Evolutionary conservation across 768 basidiomycete genomes (phyloP), one percentile per base, ranked within the genome.

Genomic region (Termitomyces sp.): DNA sequence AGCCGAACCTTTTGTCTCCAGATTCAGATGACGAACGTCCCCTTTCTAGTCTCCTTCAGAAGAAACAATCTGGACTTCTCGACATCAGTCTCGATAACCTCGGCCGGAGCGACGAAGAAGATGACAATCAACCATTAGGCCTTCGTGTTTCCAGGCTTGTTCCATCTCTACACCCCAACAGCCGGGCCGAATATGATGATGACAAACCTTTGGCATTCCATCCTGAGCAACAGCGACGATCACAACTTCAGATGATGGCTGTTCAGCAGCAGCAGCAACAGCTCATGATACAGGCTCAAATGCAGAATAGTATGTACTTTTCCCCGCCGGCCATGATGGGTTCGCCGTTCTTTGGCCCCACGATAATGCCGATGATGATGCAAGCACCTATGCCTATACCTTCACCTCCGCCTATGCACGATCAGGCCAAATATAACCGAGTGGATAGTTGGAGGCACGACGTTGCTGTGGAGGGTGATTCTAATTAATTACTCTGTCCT

Each of bases 361-460:
- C 82, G 69, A 74, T 82, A 68, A 76, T 78, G 61, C 79, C 73
- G n/a, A 72, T 81, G 61, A 75, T 82, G 58, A 73, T 77, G 67
- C 65, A 64, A 61, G 70, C 77, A 66, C 73, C 79, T 53, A 69
- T 81, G 68, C 69, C 72, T 18, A 71, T 78, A 34, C 80, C 84
- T 33, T 85, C 87, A 2, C 86, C 88, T 26, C 86, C 88, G 14
- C 86, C 85, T 9, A 67, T 79, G 40, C 81, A 80, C 24, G 91
- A 93, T 57, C 74, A 82, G 39, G 78, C 75, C 36, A 93, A 91
- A 67, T 88, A 80, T 61, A 82, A 81, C 9, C 77, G 82, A 4
- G 91, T 93, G 27, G 91, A 93, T 69, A 82, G 82, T 59, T 93
- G 91, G 91, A 83, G 91, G 62, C 85, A 81, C 60, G 84, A 90